Conservation (phyloP, 306 rosid genomes). For the Prunus padus region DNA sequence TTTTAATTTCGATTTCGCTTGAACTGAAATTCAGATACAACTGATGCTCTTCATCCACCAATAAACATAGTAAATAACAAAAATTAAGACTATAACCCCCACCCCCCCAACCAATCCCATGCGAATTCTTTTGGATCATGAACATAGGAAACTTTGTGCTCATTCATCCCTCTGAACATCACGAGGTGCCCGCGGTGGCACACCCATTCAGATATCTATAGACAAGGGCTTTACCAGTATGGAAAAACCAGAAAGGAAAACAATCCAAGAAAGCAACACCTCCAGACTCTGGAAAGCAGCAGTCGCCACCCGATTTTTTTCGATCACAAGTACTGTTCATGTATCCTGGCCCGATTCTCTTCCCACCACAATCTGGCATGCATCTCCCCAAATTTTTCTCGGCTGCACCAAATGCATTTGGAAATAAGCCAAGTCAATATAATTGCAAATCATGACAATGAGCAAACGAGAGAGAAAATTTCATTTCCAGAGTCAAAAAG, state of each 20-base stretch:
- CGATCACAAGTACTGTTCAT: conserved; percentile 77
- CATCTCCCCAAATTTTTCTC: conserved; percentile 93
- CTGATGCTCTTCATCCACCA: conserved; percentile 28
- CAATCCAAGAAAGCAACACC: conserved; percentile 42
- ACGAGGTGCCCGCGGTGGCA: conserved; percentile 41
- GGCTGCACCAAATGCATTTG: conserved; percentile 48
- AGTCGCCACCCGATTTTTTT: conserved; percentile 21
- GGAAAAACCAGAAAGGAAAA: conserved; percentile 39
- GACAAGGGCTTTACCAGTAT: conserved; percentile 48
- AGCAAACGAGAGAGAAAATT: not conserved
- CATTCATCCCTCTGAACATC: conserved; percentile 32
- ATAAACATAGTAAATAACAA: conserved; percentile 4
- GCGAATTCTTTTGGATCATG: conserved; percentile 30
- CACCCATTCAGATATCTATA: conserved; percentile 47
- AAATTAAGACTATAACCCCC: conserved; percentile 30
- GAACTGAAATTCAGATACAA: conserved; percentile 37
- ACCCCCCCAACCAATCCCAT: conserved; percentile 34
- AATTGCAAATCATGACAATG: conserved; percentile 20
- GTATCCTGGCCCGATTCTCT: conserved; percentile 95
- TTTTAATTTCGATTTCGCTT: not conserved
- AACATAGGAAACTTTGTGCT: conserved; percentile 11
- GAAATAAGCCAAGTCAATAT: conserved; percentile 17
- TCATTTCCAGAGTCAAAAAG: conserved; percentile 14
- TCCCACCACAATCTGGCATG: conserved; percentile 99
- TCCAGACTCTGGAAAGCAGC: conserved; percentile 37